Conservation (phyloP, 441 rosid species). For the Aquilaria agallochum region DNA sequence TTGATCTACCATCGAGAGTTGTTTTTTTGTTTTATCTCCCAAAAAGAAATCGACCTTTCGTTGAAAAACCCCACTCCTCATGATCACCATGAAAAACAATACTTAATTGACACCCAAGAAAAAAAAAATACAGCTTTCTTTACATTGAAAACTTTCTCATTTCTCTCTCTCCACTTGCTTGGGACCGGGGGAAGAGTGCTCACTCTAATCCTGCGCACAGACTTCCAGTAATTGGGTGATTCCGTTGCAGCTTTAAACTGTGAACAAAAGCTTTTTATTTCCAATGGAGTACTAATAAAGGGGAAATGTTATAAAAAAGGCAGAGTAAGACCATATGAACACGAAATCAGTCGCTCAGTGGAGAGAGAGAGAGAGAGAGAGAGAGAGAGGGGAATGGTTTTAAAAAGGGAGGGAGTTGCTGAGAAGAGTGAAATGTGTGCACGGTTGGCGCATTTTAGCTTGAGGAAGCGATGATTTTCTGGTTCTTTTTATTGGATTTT, state of each 20-base stretch:
- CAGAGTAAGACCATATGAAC: conserved; percentile 50
- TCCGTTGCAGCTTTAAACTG: conserved; percentile 88
- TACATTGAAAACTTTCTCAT: neutral
- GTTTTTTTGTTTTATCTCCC: conserved; percentile 20
- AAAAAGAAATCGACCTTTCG: conserved; percentile 58
- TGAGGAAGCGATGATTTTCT: conserved; percentile 33
- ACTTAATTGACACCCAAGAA: neutral
- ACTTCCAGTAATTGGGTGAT: conserved; percentile 65
- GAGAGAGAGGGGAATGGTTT: neutral
- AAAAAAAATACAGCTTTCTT: neutral
- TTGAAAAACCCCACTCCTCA: conserved; percentile 35
- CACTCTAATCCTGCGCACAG: conserved; percentile 69
- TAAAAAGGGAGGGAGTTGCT: conserved; percentile 17
- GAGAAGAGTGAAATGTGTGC: conserved; percentile 22
- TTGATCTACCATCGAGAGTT: conserved; percentile 10
- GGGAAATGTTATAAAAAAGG: conserved; percentile 15
- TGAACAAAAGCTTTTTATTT: conserved; percentile 9
- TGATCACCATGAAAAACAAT: conserved; percentile 27
- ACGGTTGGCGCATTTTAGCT: conserved; percentile 56
- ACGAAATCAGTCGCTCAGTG: conserved; percentile 48
- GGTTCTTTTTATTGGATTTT: conserved; percentile 11
- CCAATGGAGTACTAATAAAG: neutral
- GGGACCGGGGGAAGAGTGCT: conserved; percentile 58
- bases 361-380: conserved; percentile 5
- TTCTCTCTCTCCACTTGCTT: conserved; percentile 30